phyloP scores from a whole-genome alignment of 2,329 filamentous ascomycete genomes.

The Paecilomyces fulvus region DNA sequence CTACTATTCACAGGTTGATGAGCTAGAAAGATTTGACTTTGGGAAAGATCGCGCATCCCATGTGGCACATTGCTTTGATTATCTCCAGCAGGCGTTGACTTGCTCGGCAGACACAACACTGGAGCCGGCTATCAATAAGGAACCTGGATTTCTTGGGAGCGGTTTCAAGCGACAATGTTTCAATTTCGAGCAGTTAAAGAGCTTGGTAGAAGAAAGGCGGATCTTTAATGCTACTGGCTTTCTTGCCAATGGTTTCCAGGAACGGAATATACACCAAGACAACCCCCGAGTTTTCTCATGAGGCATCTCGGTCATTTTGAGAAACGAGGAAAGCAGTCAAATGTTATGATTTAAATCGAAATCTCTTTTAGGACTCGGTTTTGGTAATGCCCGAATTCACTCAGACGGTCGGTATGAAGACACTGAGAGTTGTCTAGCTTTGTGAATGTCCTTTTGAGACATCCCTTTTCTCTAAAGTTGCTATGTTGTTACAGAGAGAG shows the following conservation, averaged over 20 bases:
- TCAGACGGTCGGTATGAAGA: no score
- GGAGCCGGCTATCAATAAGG: conserved; percentile 18
- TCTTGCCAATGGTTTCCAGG: background rate
- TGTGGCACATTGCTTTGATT: conserved; percentile 34
- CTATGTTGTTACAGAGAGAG: no score
- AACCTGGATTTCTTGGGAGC: conserved; percentile 15
- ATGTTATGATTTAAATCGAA: no score
- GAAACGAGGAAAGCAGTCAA: no score
- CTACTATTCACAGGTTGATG: conserved; percentile 23
- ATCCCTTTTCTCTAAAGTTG: no score
- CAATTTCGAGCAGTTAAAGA: conserved; percentile 28
- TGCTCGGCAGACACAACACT: conserved; percentile 31
- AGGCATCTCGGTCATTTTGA: no score
- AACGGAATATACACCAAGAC: background rate
- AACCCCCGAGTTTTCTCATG: background rate
- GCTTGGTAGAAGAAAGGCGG: conserved; percentile 26
- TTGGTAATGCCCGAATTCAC: no score
- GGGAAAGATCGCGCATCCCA: conserved; percentile 25
- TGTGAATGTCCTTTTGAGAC: no score
- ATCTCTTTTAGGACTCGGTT: no score
- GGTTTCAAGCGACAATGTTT: conserved; percentile 28
- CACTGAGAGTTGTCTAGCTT: no score
- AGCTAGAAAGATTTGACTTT: conserved; percentile 14
- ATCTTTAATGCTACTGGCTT: conserved; percentile 7
- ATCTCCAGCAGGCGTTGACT: conserved; percentile 30